Conservation (phyloP, 2,329 filamentous ascomycete genomes). For the Nemania abortiva region DNA sequence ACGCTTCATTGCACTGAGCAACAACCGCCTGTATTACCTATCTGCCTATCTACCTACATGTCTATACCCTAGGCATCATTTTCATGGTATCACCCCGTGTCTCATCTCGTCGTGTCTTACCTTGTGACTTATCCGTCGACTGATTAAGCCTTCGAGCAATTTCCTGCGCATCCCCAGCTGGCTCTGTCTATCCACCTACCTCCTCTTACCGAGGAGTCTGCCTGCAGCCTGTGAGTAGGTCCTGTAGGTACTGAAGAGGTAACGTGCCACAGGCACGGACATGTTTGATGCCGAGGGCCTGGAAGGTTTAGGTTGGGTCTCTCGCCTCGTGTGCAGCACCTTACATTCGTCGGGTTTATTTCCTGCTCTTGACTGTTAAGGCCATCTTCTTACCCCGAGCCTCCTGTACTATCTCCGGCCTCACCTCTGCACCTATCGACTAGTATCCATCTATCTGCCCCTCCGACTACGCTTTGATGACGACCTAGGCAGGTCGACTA, state of each 20-base stretch:
- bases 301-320: constrained; percentile 9
- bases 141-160: not conserved
- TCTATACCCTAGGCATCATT: not conserved
- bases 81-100: not conserved
- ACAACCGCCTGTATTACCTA: not conserved
- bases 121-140: constrained; percentile 1
- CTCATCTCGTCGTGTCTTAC: not conserved
- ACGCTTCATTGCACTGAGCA: constrained; percentile 1
- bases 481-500: constrained; percentile 9
- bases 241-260: not conserved
- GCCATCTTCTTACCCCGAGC: not conserved
- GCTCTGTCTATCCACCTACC: not conserved
- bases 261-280: constrained; percentile 1
- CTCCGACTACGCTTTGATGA: constrained; percentile 6
- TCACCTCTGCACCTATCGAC: not conserved
- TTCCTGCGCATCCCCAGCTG: not conserved
- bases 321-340: constrained; percentile 4
- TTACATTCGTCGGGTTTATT: not conserved
- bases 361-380: not conserved
- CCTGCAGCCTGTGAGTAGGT: not conserved
- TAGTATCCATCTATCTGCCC: not conserved
- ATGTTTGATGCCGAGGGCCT: not conserved
- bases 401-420: not conserved
- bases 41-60: not conserved
- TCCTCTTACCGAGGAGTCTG: not conserved